A percentile compares a stretch with the other conserved stretches of the same genome.
phyloP scores from a whole-genome alignment of 257 asterid species.

The Nicotiana tabacum region DNA sequence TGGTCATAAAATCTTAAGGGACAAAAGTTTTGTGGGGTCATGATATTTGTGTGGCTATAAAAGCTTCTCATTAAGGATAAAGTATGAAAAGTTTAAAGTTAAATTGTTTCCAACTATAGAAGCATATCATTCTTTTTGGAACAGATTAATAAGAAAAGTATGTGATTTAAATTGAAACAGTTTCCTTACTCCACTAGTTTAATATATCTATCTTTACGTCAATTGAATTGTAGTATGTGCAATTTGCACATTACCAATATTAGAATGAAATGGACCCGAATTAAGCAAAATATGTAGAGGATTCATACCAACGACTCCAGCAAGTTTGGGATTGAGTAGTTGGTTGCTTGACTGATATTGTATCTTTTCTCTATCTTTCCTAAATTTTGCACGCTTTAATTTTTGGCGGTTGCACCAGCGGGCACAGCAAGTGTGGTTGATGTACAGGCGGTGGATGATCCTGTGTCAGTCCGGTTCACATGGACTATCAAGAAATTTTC shows the following conservation, averaged over 20 bases:
- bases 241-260: not conserved
- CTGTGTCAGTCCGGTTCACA: slow-evolving; percentile 43
- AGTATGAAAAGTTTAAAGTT: too few relatives aligned
- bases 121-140: too few relatives aligned
- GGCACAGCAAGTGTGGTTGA: slow-evolving; percentile 37
- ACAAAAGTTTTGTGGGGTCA: too few relatives aligned
- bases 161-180: too few relatives aligned
- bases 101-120: too few relatives aligned
- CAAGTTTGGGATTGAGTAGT: not conserved
- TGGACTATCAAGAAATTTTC: slow-evolving; percentile 56
- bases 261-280: not conserved
- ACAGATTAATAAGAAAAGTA: too few relatives aligned
- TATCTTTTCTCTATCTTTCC: not conserved
- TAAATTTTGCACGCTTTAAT: not conserved
- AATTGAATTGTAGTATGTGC: not conserved
- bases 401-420: slow-evolving; percentile 33
- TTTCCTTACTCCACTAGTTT: not conserved
- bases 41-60: too few relatives aligned
- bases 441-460: slow-evolving; percentile 37
- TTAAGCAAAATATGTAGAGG: not conserved
- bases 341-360: not conserved
- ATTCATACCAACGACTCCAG: not conserved
- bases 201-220: not conserved
- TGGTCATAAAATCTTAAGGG: too few relatives aligned
- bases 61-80: too few relatives aligned